Evolutionary conservation across 108 stramenopile genomes (phyloP).

Genomic region (Chaetoceros muelleri): DNA sequence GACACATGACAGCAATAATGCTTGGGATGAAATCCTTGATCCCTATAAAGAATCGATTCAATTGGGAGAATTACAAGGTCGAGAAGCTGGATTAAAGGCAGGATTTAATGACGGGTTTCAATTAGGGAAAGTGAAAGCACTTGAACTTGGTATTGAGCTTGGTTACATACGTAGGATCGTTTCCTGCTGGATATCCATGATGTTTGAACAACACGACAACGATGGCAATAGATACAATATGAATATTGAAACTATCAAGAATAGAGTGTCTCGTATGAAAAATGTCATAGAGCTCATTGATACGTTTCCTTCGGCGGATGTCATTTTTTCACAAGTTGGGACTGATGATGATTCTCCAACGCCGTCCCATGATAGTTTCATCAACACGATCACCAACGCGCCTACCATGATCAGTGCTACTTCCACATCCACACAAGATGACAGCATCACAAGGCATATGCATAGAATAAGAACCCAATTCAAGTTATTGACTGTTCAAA

Average conservation of each 20-base stretch:
- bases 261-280: background rate
- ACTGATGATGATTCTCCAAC: background rate
- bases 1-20: too few species aligned
- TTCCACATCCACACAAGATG: background rate
- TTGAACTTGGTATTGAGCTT: constrained; percentile 38
- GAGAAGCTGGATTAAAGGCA: constrained; percentile 16
- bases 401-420: background rate
- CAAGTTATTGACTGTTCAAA: constrained; percentile 28
- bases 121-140: constrained; percentile 23
- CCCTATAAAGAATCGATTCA: constrained; percentile 4
- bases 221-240: background rate
- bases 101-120: constrained; percentile 29
- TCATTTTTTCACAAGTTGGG: constrained; percentile 1
- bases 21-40: constrained; percentile 7
- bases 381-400: background rate
- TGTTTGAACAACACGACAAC: background rate
- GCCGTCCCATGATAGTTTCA: constrained; percentile 1
- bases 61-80: constrained; percentile 21
- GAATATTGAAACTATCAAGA: background rate
- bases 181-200: background rate
- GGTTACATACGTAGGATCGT: constrained; percentile 24
- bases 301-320: constrained; percentile 1
- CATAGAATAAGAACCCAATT: constrained; percentile 36
- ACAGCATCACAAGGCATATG: constrained; percentile 9
- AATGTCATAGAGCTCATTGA: background rate